Evolutionary conservation across 768 basidiomycete species (phyloP).

Genomic region (Steccherinum ochraceum): DNA sequence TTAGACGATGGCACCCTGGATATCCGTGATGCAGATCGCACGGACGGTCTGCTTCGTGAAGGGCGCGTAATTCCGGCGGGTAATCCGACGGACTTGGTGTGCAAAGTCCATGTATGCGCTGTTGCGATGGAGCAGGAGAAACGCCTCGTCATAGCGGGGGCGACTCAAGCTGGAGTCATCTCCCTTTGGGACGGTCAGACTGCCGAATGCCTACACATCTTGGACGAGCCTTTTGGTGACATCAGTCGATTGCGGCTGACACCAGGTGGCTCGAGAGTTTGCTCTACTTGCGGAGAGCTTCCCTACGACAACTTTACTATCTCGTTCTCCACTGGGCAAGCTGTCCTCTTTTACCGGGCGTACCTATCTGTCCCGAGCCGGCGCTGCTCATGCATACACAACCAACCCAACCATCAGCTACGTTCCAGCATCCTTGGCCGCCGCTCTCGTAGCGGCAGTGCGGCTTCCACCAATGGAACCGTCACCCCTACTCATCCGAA

Average conservation of each 20-base stretch:
- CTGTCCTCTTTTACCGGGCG: conserved; percentile 60
- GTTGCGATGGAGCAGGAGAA: conserved; percentile 44
- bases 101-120: conserved; percentile 46
- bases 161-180: conserved; percentile 60
- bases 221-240: conserved; percentile 54
- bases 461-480: conserved; percentile 33
- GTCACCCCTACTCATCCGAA: conserved; percentile 38
- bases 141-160: conserved; percentile 51
- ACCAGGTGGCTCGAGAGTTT: conserved; percentile 47
- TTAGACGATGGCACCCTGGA: conserved; percentile 65
- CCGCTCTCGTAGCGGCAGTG: conserved; percentile 61
- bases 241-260: conserved; percentile 58
- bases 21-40: conserved; percentile 44
- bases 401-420: conserved; percentile 37
- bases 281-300: conserved; percentile 65
- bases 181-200: conserved; percentile 74
- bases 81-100: conserved; percentile 46
- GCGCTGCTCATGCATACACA: conserved; percentile 60
- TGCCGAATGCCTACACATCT: conserved; percentile 52
- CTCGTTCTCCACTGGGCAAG: conserved; percentile 58
- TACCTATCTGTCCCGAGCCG: conserved; percentile 48
- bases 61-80: conserved; percentile 54
- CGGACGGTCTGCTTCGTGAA: conserved; percentile 33
- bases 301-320: conserved; percentile 60
- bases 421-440: conserved; percentile 43